Percentiles rank a stretch among this genome's conserved stretches.
Conservation (phyloP, 2,329 filamentous ascomycete genomes). For the Colletotrichum zoysiae region DNA sequence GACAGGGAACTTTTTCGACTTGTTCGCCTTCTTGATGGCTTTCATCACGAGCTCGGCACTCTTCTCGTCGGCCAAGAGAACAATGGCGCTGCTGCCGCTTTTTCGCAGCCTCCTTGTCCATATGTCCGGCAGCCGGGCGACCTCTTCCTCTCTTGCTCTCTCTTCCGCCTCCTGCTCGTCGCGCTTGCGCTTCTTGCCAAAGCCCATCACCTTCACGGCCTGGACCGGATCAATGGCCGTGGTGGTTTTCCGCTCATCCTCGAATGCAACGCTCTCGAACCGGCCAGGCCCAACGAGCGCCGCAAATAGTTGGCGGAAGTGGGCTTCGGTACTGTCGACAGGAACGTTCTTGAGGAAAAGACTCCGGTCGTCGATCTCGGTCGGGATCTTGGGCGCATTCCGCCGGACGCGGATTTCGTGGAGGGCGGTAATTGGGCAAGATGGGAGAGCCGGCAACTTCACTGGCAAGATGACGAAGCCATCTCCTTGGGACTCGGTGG, state of each 20-base stretch:
- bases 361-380: slow-evolving; percentile 79
- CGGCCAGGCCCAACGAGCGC: slow-evolving; percentile 80
- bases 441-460: slow-evolving; percentile 71
- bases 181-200: slow-evolving; percentile 67
- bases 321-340: slow-evolving; percentile 81
- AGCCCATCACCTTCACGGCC: slow-evolving; percentile 54
- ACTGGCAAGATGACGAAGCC: slow-evolving; percentile 80
- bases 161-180: slow-evolving; percentile 70
- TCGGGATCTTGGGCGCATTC: slow-evolving; percentile 83
- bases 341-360: slow-evolving; percentile 94
- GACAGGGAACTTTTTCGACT: slow-evolving; percentile 70
- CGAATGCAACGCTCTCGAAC: slow-evolving; percentile 84
- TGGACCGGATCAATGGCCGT: slow-evolving; percentile 60
- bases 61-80: slow-evolving; percentile 85
- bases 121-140: slow-evolving; percentile 73
- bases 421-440: slow-evolving; percentile 71
- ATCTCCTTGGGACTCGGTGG: slow-evolving; percentile 47
- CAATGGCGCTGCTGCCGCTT: slow-evolving; percentile 84
- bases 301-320: slow-evolving; percentile 82
- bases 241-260: slow-evolving; percentile 65
- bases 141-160: slow-evolving; percentile 66
- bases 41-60: slow-evolving; percentile 83
- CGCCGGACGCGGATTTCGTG: slow-evolving; percentile 91
- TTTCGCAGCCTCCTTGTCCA: slow-evolving; percentile 80
- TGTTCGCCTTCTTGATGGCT: slow-evolving; percentile 73